Evolutionary conservation across 805 yeast species (phyloP).

Genomic region (Ogataea minuta): DNA sequence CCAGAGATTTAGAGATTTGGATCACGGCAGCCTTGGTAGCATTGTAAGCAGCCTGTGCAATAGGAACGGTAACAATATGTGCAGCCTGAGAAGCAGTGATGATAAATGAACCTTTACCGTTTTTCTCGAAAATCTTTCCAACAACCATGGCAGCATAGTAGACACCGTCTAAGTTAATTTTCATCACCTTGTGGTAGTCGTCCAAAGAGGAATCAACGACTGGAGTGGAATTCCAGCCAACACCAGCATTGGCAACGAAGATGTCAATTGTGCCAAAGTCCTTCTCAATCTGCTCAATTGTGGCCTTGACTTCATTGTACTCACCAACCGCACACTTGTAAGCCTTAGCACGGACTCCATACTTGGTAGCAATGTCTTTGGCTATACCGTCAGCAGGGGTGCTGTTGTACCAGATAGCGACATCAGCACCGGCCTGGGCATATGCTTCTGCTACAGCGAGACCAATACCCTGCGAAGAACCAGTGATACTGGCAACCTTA

Average conservation of each 20-base stretch:
- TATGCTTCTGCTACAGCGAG: constrained; percentile 76
- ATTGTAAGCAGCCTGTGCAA: constrained; percentile 45
- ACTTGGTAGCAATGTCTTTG: constrained; percentile 49
- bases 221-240: constrained; percentile 36
- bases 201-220: constrained; percentile 37
- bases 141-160: constrained; percentile 47
- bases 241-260: constrained; percentile 44
- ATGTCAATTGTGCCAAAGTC: constrained; percentile 38
- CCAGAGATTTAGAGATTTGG: constrained; percentile 43
- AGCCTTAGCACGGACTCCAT: constrained; percentile 62
- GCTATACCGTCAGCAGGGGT: constrained; percentile 66
- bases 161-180: constrained; percentile 46
- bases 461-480: constrained; percentile 82
- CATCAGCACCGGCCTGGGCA: constrained; percentile 86
- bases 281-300: constrained; percentile 31
- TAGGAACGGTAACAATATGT: constrained; percentile 49
- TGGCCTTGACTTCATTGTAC: constrained; percentile 28
- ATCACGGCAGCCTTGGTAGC: constrained; percentile 46
- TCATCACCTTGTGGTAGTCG: constrained; percentile 38
- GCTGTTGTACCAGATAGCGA: constrained; percentile 67
- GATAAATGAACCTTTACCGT: constrained; percentile 44
- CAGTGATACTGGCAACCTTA: constrained; percentile 78
- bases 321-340: constrained; percentile 59
- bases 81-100: constrained; percentile 53
- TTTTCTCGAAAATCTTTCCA: constrained; percentile 43